These are phyloP conservation scores for Suhomyces vadensis DNA, from an alignment of 805 yeast species.

Conservation along the genomic window DNA sequence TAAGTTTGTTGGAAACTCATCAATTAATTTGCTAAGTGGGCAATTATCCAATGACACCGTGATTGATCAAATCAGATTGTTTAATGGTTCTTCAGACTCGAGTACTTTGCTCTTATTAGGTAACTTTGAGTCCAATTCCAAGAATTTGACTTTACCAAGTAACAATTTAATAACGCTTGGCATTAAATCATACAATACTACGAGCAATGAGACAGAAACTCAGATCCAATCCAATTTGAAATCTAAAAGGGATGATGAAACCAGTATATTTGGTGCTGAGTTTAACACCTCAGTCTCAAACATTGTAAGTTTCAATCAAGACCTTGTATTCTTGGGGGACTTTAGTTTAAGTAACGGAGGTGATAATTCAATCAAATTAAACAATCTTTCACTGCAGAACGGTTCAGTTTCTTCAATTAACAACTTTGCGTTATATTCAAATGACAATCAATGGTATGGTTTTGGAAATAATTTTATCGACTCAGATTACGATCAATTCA, in stretches of 20 bases:
- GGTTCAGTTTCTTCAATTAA: conserved; percentile 19
- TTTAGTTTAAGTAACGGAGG: conserved; percentile 30
- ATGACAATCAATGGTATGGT: conserved; percentile 42
- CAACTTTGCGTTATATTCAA: conserved; percentile 38
- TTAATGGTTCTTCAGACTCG: conserved; percentile 21
- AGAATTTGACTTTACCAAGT: conserved; percentile 27
- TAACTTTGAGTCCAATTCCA: conserved; percentile 37
- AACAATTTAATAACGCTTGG: conserved; percentile 29
- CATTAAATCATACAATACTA: conserved; percentile 30
- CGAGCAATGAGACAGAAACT: conserved; percentile 30
- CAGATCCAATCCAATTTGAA: conserved; percentile 5
- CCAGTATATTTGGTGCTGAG: conserved; percentile 26
- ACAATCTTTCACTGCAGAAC: conserved; percentile 32
- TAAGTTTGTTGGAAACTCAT: conserved; percentile 42
- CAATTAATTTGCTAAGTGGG: conserved; percentile 38
- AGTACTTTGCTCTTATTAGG: conserved; percentile 50
- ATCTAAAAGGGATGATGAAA: conserved; percentile 19
- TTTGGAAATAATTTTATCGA: conserved; percentile 37
- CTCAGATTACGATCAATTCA: conserved; percentile 27
- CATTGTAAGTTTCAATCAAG: conserved; percentile 21
- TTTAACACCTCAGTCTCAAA: conserved; percentile 32
- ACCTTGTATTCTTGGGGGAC: conserved; percentile 31
- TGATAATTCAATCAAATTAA: conserved; percentile 26
- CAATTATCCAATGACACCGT: conserved; percentile 29
- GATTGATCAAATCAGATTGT: conserved; percentile 30